Evolutionary conservation across 176 grass and related monocot genomes (phyloP).

Genomic region (Phyllostachys edulis): DNA sequence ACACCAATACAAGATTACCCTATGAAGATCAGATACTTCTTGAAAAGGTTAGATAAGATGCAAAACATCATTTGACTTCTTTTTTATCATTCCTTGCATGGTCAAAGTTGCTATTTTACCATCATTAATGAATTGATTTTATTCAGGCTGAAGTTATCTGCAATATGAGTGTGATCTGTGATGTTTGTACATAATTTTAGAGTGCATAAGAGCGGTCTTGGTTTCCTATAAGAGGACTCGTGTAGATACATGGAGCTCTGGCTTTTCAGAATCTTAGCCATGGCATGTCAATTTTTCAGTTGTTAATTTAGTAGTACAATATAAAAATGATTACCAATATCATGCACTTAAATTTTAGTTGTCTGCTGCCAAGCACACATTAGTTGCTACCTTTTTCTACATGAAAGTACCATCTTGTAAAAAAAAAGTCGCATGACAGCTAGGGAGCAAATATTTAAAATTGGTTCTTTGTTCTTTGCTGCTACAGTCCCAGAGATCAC

Average conservation of each 20-base stretch:
- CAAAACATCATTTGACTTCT: background rate
- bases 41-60: conserved; percentile 50
- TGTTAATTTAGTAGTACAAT: conserved; percentile 8
- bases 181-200: conserved; percentile 5
- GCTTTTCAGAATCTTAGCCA: conserved; percentile 23
- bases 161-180: background rate
- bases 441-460: conserved; percentile 35
- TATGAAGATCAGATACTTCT: conserved; percentile 68
- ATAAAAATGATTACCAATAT: background rate
- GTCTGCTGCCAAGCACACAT: background rate
- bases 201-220: background rate
- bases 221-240: background rate
- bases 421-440: background rate
- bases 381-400: conserved; percentile 2
- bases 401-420: background rate
- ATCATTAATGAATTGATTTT: background rate
- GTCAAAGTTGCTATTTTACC: background rate
- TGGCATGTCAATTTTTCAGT: conserved; percentile 5
- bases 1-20: conserved; percentile 60
- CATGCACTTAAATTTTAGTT: background rate
- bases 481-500: conserved; percentile 60
- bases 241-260: background rate
- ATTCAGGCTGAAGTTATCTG: background rate
- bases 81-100: conserved; percentile 6
- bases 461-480: conserved; percentile 47